Evolutionary conservation across 2,329 filamentous ascomycete genomes (phyloP).

Genomic region (Escovopsis sp.): DNA sequence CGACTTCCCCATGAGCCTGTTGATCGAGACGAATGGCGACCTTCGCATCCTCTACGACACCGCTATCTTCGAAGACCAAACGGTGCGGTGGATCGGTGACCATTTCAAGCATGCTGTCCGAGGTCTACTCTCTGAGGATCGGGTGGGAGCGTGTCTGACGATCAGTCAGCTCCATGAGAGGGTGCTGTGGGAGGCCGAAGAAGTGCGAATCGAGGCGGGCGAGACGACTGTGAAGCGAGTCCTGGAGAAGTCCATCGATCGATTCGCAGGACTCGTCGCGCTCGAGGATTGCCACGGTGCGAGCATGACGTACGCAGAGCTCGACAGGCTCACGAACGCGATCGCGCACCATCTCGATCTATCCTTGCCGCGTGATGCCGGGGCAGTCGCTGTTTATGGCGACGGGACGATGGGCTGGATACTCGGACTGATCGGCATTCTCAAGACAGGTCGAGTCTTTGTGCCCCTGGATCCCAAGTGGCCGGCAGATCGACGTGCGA

Average conservation of each 20-base stretch:
- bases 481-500: constrained; percentile 1
- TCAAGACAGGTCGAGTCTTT: constrained; percentile 2
- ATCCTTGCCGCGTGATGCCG: not conserved
- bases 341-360: not conserved
- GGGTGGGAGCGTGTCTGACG: constrained; percentile 1
- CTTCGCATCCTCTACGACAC: not conserved
- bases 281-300: constrained; percentile 1
- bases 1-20: not conserved
- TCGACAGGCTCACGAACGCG: not conserved
- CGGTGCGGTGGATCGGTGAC: not conserved
- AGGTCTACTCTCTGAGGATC: not conserved
- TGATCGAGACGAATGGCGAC: not conserved
- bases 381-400: constrained; percentile 1
- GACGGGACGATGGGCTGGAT: constrained; percentile 4
- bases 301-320: not conserved
- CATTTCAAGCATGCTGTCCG: constrained; percentile 3
- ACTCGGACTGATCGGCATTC: constrained; percentile 1
- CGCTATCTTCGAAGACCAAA: not conserved
- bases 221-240: not conserved
- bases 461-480: constrained; percentile 4
- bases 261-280: not conserved
- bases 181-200: not conserved
- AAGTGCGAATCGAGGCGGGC: not conserved
- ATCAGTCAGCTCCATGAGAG: not conserved
- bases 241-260: not conserved